A percentile compares a stretch with the other conserved stretches of the same genome.
Conservation (phyloP, 306 rosid species). For the Prunus mira region DNA sequence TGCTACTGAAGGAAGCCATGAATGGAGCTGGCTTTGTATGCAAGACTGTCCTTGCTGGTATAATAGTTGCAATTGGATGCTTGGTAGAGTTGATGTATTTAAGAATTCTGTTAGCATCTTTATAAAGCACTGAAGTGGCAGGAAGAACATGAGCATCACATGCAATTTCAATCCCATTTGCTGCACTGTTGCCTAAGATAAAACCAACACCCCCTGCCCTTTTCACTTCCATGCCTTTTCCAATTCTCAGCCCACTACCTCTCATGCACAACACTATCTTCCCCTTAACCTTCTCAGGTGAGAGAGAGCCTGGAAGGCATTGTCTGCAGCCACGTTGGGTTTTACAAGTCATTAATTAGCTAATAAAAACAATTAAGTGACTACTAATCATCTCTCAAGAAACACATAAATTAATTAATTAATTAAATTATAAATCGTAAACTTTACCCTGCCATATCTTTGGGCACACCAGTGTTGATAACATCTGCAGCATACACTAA, state of each 20-base stretch:
- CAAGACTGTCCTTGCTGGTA: slow-evolving; percentile 56
- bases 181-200: slow-evolving; percentile 53
- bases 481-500: slow-evolving; percentile 61
- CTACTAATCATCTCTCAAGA: not conserved
- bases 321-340: slow-evolving; percentile 40
- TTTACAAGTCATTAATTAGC: slow-evolving; percentile 3
- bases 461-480: slow-evolving; percentile 32
- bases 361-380: not conserved
- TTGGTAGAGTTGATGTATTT: slow-evolving; percentile 46
- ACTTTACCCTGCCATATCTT: slow-evolving; percentile 36
- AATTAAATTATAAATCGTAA: not conserved
- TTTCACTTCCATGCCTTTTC: slow-evolving; percentile 66
- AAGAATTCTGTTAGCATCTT: slow-evolving; percentile 41
- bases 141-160: slow-evolving; percentile 73
- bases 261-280: slow-evolving; percentile 80
- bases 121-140: slow-evolving; percentile 50
- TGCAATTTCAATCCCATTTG: slow-evolving; percentile 44
- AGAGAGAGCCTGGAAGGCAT: slow-evolving; percentile 64
- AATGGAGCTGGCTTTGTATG: slow-evolving; percentile 75
- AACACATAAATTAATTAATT: not conserved
- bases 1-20: slow-evolving; percentile 69
- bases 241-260: slow-evolving; percentile 54
- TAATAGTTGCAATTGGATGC: slow-evolving; percentile 54
- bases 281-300: slow-evolving; percentile 55
- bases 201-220: slow-evolving; percentile 72